A percentile compares a stretch with the other conserved stretches of the same genome.
Conservation (phyloP, 148 eudicot genomes). For the Heliosperma pusillum region DNA sequence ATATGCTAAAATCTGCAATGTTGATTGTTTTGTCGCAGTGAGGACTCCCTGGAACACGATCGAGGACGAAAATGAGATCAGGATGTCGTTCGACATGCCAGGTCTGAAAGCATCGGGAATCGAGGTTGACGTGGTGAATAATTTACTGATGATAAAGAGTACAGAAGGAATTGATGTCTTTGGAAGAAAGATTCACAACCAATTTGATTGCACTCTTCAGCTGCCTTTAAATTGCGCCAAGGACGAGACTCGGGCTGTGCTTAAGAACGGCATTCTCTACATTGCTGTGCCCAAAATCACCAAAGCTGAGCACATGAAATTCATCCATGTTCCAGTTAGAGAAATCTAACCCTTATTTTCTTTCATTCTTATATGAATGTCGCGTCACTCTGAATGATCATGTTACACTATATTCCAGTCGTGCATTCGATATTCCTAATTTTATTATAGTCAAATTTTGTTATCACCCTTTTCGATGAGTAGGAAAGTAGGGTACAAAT, state of each 20-base stretch:
- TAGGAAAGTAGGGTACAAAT: not conserved
- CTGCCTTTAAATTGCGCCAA: conserved; percentile 20
- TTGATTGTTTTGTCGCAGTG: conserved; percentile 1
- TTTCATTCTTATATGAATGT: not conserved
- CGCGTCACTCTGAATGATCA: not conserved
- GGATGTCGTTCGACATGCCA: conserved; percentile 26
- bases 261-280: conserved; percentile 25
- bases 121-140: conserved; percentile 23
- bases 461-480: not conserved
- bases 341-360: not conserved
- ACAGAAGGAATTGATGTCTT: conserved; percentile 8
- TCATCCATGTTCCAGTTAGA: conserved; percentile 17
- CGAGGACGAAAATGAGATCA: conserved; percentile 20
- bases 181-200: conserved; percentile 28
- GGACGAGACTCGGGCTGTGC: conserved; percentile 14
- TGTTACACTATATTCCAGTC: not conserved
- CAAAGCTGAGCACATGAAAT: conserved; percentile 2
- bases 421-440: no score
- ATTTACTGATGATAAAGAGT: conserved; percentile 23
- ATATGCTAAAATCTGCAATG: no score
- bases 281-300: conserved; percentile 22
- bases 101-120: conserved; percentile 18
- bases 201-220: conserved; percentile 18
- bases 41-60: conserved; percentile 19
- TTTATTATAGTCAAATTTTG: not conserved